These are phyloP conservation scores for Saccharomycopsis selenospora DNA, from an alignment of 805 yeast species.

Conservation along the genomic window DNA sequence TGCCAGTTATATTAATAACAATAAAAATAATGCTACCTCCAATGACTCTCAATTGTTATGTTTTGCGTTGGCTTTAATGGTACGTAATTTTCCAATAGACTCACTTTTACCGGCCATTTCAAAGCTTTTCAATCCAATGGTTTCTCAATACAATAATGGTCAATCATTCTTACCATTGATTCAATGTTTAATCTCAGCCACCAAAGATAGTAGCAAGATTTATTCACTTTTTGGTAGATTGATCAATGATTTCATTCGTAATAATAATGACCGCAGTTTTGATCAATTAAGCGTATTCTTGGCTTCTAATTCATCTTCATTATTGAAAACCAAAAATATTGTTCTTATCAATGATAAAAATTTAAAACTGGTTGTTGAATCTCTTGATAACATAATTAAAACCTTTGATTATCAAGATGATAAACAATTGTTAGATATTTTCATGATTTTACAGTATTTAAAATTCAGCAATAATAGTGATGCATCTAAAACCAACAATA, in stretches of 20 bases:
- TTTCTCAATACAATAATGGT: slow-evolving; percentile 37
- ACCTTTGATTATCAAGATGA: background rate
- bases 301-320: background rate
- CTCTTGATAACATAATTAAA: background rate
- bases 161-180: slow-evolving; percentile 39
- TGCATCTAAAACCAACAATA: background rate
- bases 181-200: slow-evolving; percentile 36
- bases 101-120: slow-evolving; percentile 10
- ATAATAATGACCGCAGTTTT: slow-evolving; percentile 4
- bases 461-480: background rate
- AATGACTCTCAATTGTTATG: slow-evolving; percentile 32
- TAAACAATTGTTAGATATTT: background rate
- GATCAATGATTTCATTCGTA: slow-evolving; percentile 3
- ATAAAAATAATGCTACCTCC: slow-evolving; percentile 5
- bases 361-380: background rate
- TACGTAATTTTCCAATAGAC: slow-evolving; percentile 32
- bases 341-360: background rate
- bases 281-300: background rate
- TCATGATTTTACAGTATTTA: background rate
- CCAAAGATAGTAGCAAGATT: slow-evolving; percentile 41
- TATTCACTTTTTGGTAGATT: slow-evolving; percentile 26
- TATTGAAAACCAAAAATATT: background rate
- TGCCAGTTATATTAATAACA: slow-evolving; percentile 8
- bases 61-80: slow-evolving; percentile 49
- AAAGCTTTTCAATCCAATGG: slow-evolving; percentile 37